Conservation (phyloP, 2,329 filamentous ascomycete genomes). For the Penicillium sp. region DNA sequence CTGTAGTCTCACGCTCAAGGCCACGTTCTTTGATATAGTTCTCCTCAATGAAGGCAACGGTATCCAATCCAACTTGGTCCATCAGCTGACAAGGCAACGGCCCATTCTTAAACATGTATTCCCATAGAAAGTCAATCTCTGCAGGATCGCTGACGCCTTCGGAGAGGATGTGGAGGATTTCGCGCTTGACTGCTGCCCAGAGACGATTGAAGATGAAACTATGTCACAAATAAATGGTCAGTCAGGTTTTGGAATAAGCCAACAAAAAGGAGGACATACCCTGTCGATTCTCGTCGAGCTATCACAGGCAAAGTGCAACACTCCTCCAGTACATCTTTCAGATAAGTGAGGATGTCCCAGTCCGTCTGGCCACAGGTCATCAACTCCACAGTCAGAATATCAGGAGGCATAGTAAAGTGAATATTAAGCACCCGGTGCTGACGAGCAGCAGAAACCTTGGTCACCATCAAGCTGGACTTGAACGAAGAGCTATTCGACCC, state of each 20-base stretch:
- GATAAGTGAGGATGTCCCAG: constrained; percentile 46
- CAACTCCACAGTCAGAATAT: constrained; percentile 50
- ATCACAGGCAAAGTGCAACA: constrained; percentile 44
- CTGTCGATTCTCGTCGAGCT: constrained; percentile 51
- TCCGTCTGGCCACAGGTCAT: constrained; percentile 54
- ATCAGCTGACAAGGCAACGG: constrained; percentile 41
- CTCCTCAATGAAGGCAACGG: constrained; percentile 54
- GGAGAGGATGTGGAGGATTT: constrained; percentile 50
- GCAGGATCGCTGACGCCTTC: constrained; percentile 51
- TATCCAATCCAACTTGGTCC: constrained; percentile 54
- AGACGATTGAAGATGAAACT: constrained; percentile 56
- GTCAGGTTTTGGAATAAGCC: neutral
- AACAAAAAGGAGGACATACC: constrained; percentile 15
- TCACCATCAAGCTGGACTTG: constrained; percentile 52
- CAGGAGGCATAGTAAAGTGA: constrained; percentile 55
- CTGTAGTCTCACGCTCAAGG: constrained; percentile 31
- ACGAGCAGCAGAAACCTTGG: constrained; percentile 39
- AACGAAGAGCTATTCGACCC: constrained; percentile 55
- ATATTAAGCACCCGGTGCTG: constrained; percentile 50
- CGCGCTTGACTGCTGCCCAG: constrained; percentile 59
- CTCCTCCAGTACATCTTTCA: constrained; percentile 42
- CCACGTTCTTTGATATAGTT: constrained; percentile 54
- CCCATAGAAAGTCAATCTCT: constrained; percentile 49
- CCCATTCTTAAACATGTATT: constrained; percentile 32
- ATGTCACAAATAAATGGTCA: neutral